Conservation (phyloP, 1,139 yeast genomes). For the Scheffersomyces insectosa region DNA sequence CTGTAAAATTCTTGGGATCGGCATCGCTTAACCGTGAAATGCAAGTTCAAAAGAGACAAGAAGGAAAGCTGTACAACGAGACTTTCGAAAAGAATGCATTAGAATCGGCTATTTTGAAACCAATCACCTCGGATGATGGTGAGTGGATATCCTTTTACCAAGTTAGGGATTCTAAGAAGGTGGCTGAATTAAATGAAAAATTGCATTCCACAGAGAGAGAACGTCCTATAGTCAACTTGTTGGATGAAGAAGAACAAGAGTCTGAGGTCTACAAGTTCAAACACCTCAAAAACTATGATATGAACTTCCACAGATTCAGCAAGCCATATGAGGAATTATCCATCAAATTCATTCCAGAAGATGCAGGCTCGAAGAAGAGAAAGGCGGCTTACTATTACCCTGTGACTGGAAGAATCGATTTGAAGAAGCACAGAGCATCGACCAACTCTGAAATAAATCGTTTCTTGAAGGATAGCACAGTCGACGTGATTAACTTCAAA, state of each 20-base stretch:
- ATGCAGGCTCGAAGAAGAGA: constrained; percentile 54
- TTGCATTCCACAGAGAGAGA: constrained; percentile 54
- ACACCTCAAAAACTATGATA: constrained; percentile 79
- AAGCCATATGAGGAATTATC: constrained; percentile 48
- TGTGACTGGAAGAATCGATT: constrained; percentile 71
- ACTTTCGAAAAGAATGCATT: constrained; percentile 46
- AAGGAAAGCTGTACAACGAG: constrained; percentile 37
- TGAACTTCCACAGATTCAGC: constrained; percentile 54
- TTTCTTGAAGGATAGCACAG: constrained; percentile 51
- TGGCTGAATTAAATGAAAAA: constrained; percentile 39
- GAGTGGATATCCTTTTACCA: constrained; percentile 83
- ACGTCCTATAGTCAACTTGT: constrained; percentile 39
- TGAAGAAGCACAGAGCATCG: constrained; percentile 75
- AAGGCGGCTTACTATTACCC: constrained; percentile 77
- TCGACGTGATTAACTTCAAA: constrained; percentile 57
- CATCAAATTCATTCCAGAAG: constrained; percentile 53
- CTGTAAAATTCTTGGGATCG: constrained; percentile 76
- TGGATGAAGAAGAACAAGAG: constrained; percentile 43
- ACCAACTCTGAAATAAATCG: constrained; percentile 49
- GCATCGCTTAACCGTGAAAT: constrained; percentile 59
- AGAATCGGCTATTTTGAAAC: constrained; percentile 70
- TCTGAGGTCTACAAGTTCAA: constrained; percentile 49
- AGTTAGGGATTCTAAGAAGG: constrained; percentile 24
- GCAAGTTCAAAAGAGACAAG: constrained; percentile 35
- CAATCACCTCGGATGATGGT: constrained; percentile 70